Percentiles rank a stretch among this genome's conserved stretches.
phyloP scores from a whole-genome alignment of 1,139 yeast species.

The Debaryomyces coudertii region DNA sequence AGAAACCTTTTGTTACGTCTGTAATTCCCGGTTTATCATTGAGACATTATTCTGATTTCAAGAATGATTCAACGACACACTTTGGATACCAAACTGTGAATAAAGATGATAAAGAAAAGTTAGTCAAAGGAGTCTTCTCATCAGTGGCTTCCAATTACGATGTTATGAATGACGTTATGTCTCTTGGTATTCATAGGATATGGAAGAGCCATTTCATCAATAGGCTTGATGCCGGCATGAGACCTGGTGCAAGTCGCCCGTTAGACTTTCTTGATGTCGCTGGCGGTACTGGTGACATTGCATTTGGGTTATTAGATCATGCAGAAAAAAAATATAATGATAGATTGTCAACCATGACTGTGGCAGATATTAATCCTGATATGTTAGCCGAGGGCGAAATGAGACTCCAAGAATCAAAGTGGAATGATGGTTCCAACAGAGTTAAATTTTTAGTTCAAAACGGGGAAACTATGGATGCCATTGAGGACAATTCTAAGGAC shows the following conservation, averaged over 20 bases:
- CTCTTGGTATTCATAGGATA: conserved; percentile 88
- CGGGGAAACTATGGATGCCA: conserved; percentile 85
- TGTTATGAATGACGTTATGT: conserved; percentile 97
- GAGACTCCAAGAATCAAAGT: conserved; percentile 59
- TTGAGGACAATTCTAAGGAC: conserved; percentile 87
- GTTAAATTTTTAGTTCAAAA: conserved; percentile 85
- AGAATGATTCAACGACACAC: conserved; percentile 62
- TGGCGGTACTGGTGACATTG: conserved; percentile 99
- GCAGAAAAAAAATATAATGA: conserved; percentile 83
- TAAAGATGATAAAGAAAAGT: conserved; percentile 76
- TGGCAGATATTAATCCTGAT: conserved; percentile 94
- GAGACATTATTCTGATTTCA: conserved; percentile 10
- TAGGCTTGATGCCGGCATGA: conserved; percentile 88
- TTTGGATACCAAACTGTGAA: conserved; percentile 90
- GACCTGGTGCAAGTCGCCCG: conserved; percentile 81
- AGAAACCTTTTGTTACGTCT: neutral
- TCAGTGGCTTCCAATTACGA: conserved; percentile 95
- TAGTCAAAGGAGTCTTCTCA: conserved; percentile 89
- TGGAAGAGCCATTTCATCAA: conserved; percentile 94
- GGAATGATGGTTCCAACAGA: conserved; percentile 60
- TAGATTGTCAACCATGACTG: conserved; percentile 75
- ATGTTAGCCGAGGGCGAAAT: conserved; percentile 92
- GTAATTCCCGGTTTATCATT: neutral
- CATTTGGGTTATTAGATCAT: conserved; percentile 90
- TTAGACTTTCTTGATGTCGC: conserved; percentile 93